A percentile compares a stretch with the other conserved stretches of the same genome.
Conservation (phyloP, 2,329 filamentous ascomycete species). For the Sporothrix schenckii region DNA sequence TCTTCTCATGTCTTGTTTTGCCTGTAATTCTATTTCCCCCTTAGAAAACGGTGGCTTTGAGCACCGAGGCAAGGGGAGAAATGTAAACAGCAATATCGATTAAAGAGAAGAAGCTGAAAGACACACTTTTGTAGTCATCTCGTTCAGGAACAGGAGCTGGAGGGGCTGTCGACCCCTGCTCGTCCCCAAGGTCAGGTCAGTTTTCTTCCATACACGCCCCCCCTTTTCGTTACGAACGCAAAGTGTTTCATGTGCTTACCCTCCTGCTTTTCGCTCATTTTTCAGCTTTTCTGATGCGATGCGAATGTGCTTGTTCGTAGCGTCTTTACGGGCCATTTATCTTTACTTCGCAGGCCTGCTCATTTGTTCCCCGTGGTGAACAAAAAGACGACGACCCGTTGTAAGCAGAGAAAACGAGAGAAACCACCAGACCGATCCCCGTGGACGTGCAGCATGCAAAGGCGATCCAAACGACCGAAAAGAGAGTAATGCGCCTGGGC, state of each 20-base stretch:
- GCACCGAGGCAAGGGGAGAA: constrained; percentile 8
- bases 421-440: not conserved
- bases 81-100: not conserved
- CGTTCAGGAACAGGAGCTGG: not conserved
- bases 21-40: too few species aligned
- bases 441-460: constrained; percentile 10
- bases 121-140: not conserved
- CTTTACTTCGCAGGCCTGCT: not conserved
- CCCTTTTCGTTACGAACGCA: not conserved
- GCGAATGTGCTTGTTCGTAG: not conserved
- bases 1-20: not conserved
- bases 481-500: not conserved
- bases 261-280: not conserved
- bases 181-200: constrained; percentile 14
- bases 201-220: constrained; percentile 7
- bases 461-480: constrained; percentile 15
- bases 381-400: too few species aligned
- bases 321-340: not conserved
- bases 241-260: constrained; percentile 24
- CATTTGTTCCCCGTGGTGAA: not conserved
- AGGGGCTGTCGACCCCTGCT: constrained; percentile 12
- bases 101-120: not conserved
- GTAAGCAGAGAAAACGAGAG: not conserved
- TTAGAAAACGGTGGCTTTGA: not conserved
- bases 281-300: not conserved